Conservation (phyloP, 192 early-diverging fungal species). For the Coemansia umbellata region DNA sequence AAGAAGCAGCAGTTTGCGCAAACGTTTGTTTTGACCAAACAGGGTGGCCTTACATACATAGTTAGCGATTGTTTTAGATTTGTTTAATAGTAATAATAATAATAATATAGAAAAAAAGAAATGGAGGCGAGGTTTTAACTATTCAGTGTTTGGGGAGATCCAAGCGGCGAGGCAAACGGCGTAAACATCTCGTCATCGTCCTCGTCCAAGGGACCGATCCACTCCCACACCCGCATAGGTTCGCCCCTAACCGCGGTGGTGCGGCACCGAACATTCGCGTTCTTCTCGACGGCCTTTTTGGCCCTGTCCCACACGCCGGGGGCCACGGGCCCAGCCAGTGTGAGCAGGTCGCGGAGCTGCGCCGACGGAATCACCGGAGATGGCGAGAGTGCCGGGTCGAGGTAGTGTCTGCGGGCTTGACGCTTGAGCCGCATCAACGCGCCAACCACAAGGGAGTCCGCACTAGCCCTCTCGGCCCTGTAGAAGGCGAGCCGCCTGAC, state of each 20-base stretch:
- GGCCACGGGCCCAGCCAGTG: slow-evolving; percentile 20
- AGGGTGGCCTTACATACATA: slow-evolving; percentile 21
- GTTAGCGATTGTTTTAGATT: slow-evolving; percentile 39
- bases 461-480: slow-evolving; percentile 34
- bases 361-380: slow-evolving; percentile 47
- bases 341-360: slow-evolving; percentile 59
- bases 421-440: slow-evolving; percentile 49
- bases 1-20: slow-evolving; percentile 32
- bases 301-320: slow-evolving; percentile 59
- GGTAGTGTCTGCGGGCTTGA: slow-evolving; percentile 52
- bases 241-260: slow-evolving; percentile 58
- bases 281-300: slow-evolving; percentile 52
- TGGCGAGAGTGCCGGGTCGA: slow-evolving; percentile 55
- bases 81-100: slow-evolving; percentile 11
- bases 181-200: slow-evolving; percentile 6
- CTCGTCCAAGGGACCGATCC: slow-evolving; percentile 53
- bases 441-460: slow-evolving; percentile 43
- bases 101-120: background rate
- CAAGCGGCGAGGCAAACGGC: slow-evolving; percentile 11
- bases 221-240: slow-evolving; percentile 62
- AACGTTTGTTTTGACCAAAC: slow-evolving; percentile 19
- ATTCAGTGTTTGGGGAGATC: background rate
- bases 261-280: slow-evolving; percentile 57
- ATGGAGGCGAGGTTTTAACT: background rate
- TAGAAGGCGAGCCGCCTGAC: slow-evolving; percentile 27